phyloP scores from a whole-genome alignment of 1,284 basidiomycete species.

The Entoloma clypeatum region DNA sequence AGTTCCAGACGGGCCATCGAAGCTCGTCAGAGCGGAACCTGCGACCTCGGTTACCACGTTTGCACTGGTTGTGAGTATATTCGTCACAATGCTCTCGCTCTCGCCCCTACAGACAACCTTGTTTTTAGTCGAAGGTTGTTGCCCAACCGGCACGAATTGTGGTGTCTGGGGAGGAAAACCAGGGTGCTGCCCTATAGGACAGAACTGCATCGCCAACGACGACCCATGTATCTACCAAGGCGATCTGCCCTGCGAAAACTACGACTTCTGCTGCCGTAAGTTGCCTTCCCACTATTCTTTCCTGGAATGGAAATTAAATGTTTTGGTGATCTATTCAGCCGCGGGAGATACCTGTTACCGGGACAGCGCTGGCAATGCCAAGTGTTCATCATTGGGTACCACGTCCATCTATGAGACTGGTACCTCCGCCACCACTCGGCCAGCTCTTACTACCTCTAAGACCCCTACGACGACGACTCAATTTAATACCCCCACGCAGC shows the following conservation, averaged over 20 bases:
- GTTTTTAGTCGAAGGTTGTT: conserved; percentile 17
- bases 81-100: no score
- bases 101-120: no score
- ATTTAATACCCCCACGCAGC: no score
- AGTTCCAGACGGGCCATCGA: neutral
- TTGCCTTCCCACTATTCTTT: neutral
- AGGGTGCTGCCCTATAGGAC: conserved; percentile 19
- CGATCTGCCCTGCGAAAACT: conserved; percentile 15
- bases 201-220: conserved; percentile 16
- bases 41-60: no score
- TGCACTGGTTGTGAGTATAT: neutral
- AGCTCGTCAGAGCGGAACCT: no score
- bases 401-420: neutral
- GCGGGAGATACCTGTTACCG: conserved; percentile 15
- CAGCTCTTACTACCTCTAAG: no score
- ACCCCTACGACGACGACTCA: no score
- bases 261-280: conserved; percentile 22
- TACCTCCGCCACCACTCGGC: no score
- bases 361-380: conserved; percentile 2
- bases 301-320: neutral
- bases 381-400: conserved; percentile 6
- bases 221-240: conserved; percentile 14
- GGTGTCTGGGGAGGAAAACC: conserved; percentile 20
- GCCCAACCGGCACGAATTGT: conserved; percentile 20
- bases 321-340: conserved; percentile 3